These are phyloP conservation scores for Kandelia obovata DNA, from an alignment of 345 rosid species.

Conservation along the genomic window DNA sequence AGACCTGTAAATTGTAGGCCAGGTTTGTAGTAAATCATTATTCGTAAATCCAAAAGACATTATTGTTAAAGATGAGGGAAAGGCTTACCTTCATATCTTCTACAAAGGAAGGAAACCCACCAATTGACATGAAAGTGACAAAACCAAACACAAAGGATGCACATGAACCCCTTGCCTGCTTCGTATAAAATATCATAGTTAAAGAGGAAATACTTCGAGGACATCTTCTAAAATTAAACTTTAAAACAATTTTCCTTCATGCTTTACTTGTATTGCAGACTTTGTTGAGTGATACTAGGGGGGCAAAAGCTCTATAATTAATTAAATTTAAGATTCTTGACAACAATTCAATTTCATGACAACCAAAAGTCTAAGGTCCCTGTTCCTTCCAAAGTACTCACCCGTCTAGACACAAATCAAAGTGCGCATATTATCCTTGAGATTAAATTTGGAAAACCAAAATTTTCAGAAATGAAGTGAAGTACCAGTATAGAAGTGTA, in stretches of 20 bases:
- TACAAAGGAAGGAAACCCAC: conserved; percentile 92
- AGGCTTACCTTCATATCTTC: conserved; percentile 87
- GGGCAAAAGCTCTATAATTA: no score
- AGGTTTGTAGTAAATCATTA: neutral
- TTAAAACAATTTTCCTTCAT: no score
- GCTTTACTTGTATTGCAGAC: no score
- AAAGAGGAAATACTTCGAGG: no score
- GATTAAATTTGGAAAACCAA: neutral
- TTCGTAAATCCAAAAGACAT: neutral
- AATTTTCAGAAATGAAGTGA: neutral
- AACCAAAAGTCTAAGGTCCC: no score
- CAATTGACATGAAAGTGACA: conserved; percentile 94
- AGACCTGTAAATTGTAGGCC: conserved; percentile 48
- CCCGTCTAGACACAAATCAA: no score
- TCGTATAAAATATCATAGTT: neutral
- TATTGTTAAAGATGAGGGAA: neutral
- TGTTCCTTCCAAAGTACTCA: no score
- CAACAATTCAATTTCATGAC: no score
- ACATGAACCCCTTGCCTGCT: conserved; percentile 89
- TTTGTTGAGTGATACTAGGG: no score
- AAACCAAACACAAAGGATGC: conserved; percentile 93
- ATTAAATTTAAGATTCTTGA: no score
- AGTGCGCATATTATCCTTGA: no score
- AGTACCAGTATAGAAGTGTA: conserved; percentile 83
- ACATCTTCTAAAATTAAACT: no score